Base-by-base conservation (phyloP, 495 filamentous ascomycete genomes). In the Thermothielavioides terrestris region DNA sequence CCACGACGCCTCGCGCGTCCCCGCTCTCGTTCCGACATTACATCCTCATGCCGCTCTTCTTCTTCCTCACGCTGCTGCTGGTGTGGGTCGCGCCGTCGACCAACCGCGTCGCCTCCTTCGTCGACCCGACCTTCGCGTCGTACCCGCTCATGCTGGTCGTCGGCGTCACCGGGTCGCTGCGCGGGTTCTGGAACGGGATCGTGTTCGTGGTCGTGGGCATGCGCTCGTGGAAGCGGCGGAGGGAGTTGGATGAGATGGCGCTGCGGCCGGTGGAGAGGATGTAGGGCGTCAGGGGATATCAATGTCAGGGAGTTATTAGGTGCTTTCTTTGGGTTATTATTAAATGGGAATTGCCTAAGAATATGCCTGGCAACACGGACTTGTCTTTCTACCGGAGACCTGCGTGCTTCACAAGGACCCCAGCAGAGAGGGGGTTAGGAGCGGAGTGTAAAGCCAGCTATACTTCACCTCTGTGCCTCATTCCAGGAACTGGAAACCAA, bases 111-210 rank as follows among this genome's bases (percentile, higher is more conserved):
- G 59, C 62, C 0, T 52, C 66, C 3, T 71, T 76, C 42, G 49
- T 67, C n/a, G 40, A 65, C 44, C 69, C 64, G 0, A 37, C 48
- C 2, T 56, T 61, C 14, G 45, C 50, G 22, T 68, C 67, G 2
- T 69, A 65, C 28, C 56, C 67, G n/a, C 61, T 76, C 3, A 45
- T 71, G 15, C 25, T 74, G 0, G 54, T 60, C 17, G 71, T 74
- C 10, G 71, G 63, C 32, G 57, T 58, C 6, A 60, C 68, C 30
- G 68, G 70, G 6, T 70, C 70, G 0, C 51, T 76, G 35, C 58
- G 71, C 1, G 72, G 73, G 8, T 73, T 76, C 38, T 76, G 71
- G 71, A 76, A 76, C 48, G 70, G 69, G 0, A 49, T 74, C 4
- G 68, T 76, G 1, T 76, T 71, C 47, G 53, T 72, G 9, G 62